Base-by-base conservation (phyloP, 2,329 filamentous ascomycete genomes). In the Phialophora expanda region DNA sequence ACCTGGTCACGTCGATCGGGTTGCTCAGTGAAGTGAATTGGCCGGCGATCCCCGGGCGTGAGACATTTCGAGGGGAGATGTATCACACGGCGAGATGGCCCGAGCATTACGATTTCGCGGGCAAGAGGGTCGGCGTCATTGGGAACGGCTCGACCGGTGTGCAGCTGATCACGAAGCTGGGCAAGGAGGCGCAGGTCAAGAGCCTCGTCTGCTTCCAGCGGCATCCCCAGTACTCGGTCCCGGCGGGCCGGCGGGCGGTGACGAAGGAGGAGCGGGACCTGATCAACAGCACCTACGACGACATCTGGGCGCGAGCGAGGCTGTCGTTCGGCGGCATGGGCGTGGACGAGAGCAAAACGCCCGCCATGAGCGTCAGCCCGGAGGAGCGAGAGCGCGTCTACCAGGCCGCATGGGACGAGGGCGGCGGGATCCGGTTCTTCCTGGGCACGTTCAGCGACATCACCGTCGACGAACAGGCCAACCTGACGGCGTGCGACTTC, bases 61-160 rank as follows among this genome's bases (percentile, higher is more conserved):
- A 75, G 3, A 85, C 8, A 24, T 90, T 88, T 79, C 80, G 85
- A 63, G 88, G 88, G 17, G 74, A 80, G 17, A 80, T 88, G 5
- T 82, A 86, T 70, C 86, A 89, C 73, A 84, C 85, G 0, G 85
- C 84, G 0, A 84, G 84, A 73, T 88, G 86, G 86, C 86, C 87
- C 1, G 59, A 69, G 17, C 76, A 81, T 1, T 78, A 88, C 24
- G 79, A 84, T 56, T 81, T 87, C 32, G 80, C 80, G 50, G 81
- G 81, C 56, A 89, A 89, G 73, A 81, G 82, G n/a, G 82, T 86
- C 59, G 87, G 83, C n/a, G 82, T 90, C 59, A 85, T 90, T 34
- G 88, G 88, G 8, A 89, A 86, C 0, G 88, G 88, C 1, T 85
- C 61, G 11, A 68, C 66, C 2, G 87, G 87, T 0, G 83, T 89